Conservation (phyloP, 1,139 yeast genomes). For the Citeromyces siamensis region DNA sequence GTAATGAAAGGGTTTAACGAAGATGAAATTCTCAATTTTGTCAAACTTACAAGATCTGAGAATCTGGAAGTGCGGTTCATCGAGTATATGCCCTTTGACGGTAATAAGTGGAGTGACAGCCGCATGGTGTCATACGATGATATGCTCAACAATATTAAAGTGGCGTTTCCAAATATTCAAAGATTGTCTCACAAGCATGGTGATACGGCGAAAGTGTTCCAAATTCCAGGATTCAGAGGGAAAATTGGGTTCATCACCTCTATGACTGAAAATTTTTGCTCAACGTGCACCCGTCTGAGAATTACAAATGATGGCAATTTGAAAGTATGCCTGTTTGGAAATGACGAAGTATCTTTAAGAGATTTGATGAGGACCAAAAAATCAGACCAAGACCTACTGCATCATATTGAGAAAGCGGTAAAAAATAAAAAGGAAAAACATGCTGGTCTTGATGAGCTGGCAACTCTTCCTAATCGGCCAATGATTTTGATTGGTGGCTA, state of each 20-base stretch:
- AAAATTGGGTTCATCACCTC: constrained; percentile 36
- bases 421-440: constrained; percentile 30
- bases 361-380: constrained; percentile 25
- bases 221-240: constrained; percentile 27
- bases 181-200: constrained; percentile 20
- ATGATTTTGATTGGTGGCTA: constrained; percentile 43
- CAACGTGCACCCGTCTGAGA: constrained; percentile 33
- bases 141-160: constrained; percentile 21
- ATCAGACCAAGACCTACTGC: constrained; percentile 20
- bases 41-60: constrained; percentile 22
- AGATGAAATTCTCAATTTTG: constrained; percentile 33
- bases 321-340: constrained; percentile 39
- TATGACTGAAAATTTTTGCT: constrained; percentile 38
- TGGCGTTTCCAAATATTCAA: constrained; percentile 14
- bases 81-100: constrained; percentile 44
- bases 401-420: constrained; percentile 29
- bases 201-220: constrained; percentile 32
- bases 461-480: constrained; percentile 32
- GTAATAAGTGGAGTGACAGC: constrained; percentile 31
- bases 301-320: constrained; percentile 38
- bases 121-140: constrained; percentile 31
- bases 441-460: constrained; percentile 33
- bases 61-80: constrained; percentile 35
- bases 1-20: constrained; percentile 35
- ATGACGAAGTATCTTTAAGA: constrained; percentile 31